Conservation (phyloP, 1,284 basidiomycete genomes). For the Ceratobasidium sp. region DNA sequence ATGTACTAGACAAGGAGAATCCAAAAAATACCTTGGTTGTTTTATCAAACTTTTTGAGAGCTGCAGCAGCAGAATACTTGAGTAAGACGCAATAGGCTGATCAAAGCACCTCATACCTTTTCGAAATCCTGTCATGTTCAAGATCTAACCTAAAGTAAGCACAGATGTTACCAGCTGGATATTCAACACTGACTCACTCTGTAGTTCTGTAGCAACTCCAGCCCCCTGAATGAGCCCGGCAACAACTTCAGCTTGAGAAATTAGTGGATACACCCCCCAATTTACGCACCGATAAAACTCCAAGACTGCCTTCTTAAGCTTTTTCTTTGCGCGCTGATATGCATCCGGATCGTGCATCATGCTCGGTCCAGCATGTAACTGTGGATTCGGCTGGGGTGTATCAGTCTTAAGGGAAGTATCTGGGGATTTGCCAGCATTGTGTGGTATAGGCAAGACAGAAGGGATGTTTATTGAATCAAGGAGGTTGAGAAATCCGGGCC, state of each 20-base stretch:
- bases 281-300: conserved; percentile 84
- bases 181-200: conserved; percentile 64
- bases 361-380: conserved; percentile 31
- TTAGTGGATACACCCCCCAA: background rate
- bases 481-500: conserved; percentile 43
- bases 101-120: conserved; percentile 59
- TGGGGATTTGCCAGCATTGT: conserved; percentile 12
- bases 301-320: conserved; percentile 80
- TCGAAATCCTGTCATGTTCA: conserved; percentile 90
- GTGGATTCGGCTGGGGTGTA: conserved; percentile 15
- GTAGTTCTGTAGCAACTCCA: conserved; percentile 88
- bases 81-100: background rate
- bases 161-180: conserved; percentile 21
- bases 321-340: conserved; percentile 84
- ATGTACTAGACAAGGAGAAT: background rate
- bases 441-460: background rate
- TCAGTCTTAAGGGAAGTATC: conserved; percentile 39
- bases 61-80: conserved; percentile 49
- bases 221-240: conserved; percentile 58
- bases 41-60: conserved; percentile 94
- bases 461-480: conserved; percentile 36
- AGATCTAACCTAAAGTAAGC: conserved; percentile 61
- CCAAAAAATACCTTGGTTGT: conserved; percentile 65
- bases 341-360: conserved; percentile 70
- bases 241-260: background rate